phyloP scores from a whole-genome alignment of 2,329 filamentous ascomycete species.

The Scedosporium boydii region DNA sequence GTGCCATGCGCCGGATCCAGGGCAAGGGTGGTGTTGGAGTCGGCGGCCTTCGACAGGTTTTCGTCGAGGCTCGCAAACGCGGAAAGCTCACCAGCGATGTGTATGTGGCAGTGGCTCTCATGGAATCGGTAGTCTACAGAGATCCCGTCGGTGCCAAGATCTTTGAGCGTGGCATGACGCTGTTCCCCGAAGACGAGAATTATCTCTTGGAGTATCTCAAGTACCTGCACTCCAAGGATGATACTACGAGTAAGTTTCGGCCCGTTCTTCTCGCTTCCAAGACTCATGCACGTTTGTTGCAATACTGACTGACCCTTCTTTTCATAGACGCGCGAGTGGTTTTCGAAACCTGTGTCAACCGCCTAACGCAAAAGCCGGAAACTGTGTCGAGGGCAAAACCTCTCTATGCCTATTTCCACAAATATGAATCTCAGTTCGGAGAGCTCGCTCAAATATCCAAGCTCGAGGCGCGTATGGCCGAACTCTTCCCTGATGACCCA shows the following conservation, averaged over 20 bases:
- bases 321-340: constrained; percentile 77
- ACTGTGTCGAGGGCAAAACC: constrained; percentile 67
- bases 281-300: neutral
- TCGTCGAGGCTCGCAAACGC: constrained; percentile 76
- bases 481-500: constrained; percentile 85
- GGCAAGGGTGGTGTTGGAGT: constrained; percentile 58
- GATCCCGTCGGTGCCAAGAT: constrained; percentile 89
- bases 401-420: constrained; percentile 85
- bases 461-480: constrained; percentile 83
- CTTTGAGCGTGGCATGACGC: constrained; percentile 83
- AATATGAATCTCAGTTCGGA: constrained; percentile 89
- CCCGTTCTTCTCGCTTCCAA: neutral
- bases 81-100: constrained; percentile 90
- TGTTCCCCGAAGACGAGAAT: constrained; percentile 87
- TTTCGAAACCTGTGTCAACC: constrained; percentile 87
- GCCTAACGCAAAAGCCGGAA: constrained; percentile 68
- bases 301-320: constrained; percentile 11
- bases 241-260: constrained; percentile 71
- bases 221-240: constrained; percentile 83
- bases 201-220: constrained; percentile 96
- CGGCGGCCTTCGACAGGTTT: constrained; percentile 81
- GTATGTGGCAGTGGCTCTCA: constrained; percentile 84
- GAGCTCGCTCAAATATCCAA: constrained; percentile 86
- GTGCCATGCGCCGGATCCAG: constrained; percentile 88
- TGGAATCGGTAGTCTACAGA: constrained; percentile 94